Conservation (phyloP, 805 yeast species). For the Ogataea trehalophila region DNA sequence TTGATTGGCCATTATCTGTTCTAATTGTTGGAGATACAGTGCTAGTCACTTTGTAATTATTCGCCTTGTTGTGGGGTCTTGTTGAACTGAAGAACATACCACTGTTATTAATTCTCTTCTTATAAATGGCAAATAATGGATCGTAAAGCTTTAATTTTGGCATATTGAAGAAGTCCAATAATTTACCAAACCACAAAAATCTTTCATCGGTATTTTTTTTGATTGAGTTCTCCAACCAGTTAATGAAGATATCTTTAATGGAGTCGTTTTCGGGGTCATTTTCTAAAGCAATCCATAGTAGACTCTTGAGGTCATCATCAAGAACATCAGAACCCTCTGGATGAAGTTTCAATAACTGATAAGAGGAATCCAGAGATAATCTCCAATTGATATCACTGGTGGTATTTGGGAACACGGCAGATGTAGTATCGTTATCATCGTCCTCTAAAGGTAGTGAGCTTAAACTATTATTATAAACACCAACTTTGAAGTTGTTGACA, state of each 20-base stretch:
- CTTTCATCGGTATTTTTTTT: constrained; percentile 12
- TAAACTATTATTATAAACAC: constrained; percentile 23
- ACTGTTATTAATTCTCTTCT: constrained; percentile 26
- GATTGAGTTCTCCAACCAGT: constrained; percentile 19
- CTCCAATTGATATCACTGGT: constrained; percentile 26
- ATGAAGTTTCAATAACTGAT: constrained; percentile 27
- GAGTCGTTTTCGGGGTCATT: constrained; percentile 17
- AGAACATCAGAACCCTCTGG: constrained; percentile 7
- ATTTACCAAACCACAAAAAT: constrained; percentile 25
- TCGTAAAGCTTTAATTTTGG: constrained; percentile 21
- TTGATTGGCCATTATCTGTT: constrained; percentile 8
- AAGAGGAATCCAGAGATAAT: constrained; percentile 25
- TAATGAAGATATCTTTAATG: constrained; percentile 16
- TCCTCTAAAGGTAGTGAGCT: constrained; percentile 21
- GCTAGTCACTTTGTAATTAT: constrained; percentile 1
- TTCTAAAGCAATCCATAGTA: constrained; percentile 32
- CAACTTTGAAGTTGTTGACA: constrained; percentile 31
- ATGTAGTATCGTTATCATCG: constrained; percentile 19
- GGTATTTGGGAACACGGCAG: constrained; percentile 30
- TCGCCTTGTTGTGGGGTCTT: constrained; percentile 1
- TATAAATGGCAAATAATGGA: constrained; percentile 21
- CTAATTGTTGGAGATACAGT: constrained; percentile 4
- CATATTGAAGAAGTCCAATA: constrained; percentile 23
- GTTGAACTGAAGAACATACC: constrained; percentile 26
- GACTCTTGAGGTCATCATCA: constrained; percentile 15